Evolutionary conservation across 2,329 filamentous ascomycete species (phyloP).

Genomic region (Verticillium tricorpus): DNA sequence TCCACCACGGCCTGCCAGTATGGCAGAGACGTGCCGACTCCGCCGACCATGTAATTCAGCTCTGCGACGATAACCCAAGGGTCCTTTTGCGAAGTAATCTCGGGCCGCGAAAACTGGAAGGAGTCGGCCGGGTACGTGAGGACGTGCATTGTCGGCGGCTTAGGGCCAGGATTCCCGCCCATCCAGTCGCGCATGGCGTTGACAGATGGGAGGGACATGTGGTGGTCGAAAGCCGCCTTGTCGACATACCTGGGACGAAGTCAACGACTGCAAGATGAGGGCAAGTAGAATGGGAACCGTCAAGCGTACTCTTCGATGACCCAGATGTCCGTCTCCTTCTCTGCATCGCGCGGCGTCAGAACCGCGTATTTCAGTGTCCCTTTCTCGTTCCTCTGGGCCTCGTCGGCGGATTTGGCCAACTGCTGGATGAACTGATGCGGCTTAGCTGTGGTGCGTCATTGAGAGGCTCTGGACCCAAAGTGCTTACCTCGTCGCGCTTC

Average conservation of each 20-base stretch:
- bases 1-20: constrained; percentile 22
- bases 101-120: constrained; percentile 15
- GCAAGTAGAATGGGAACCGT: not conserved
- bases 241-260: constrained; percentile 15
- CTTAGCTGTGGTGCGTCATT: not conserved
- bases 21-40: constrained; percentile 15
- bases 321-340: constrained; percentile 20
- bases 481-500: constrained; percentile 5
- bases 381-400: constrained; percentile 13
- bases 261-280: not conserved
- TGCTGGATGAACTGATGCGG: constrained; percentile 12
- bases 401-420: constrained; percentile 7
- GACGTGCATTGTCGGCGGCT: constrained; percentile 9
- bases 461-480: not conserved
- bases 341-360: constrained; percentile 16
- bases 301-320: constrained; percentile 19
- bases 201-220: constrained; percentile 17
- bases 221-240: constrained; percentile 18
- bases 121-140: constrained; percentile 15
- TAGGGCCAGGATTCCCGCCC: constrained; percentile 8
- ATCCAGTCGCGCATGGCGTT: constrained; percentile 18
- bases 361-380: constrained; percentile 19
- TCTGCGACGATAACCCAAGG: constrained; percentile 20
- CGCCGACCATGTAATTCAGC: constrained; percentile 19
- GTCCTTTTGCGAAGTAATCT: constrained; percentile 11